phyloP scores from a whole-genome alignment of 768 basidiomycete genomes.

The Hericium coralloides region DNA sequence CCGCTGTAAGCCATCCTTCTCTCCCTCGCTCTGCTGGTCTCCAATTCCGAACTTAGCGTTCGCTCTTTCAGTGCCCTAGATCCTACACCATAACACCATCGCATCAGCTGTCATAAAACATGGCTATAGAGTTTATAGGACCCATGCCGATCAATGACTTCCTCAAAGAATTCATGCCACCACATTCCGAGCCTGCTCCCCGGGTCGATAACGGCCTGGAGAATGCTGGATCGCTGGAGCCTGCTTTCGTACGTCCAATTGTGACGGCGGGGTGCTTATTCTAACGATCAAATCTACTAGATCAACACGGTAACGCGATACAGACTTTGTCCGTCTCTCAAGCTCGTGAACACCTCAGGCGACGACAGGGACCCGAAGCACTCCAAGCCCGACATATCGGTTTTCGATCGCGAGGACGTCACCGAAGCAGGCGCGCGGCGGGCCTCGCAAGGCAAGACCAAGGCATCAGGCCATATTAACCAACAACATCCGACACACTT shows the following conservation, averaged over 20 bases:
- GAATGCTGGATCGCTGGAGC: not conserved
- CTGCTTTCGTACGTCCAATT: not conserved
- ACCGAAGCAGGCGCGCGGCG: not conserved
- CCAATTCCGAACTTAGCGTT: no score
- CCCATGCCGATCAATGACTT: not conserved
- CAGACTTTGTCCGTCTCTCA: not conserved
- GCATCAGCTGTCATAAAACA: constrained; percentile 19
- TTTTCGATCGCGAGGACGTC: not conserved
- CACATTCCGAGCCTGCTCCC: not conserved
- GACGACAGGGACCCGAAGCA: not conserved
- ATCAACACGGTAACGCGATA: not conserved
- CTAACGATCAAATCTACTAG: no score
- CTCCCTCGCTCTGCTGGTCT: no score
- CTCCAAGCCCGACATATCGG: not conserved
- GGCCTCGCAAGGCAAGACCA: not conserved
- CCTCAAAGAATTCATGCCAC: not conserved
- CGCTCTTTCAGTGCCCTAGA: no score
- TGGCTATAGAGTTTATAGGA: constrained; percentile 33
- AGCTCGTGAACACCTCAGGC: not conserved
- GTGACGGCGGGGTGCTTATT: no score
- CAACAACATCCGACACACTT: not conserved
- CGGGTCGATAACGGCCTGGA: not conserved
- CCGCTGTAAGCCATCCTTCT: no score
- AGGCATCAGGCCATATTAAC: not conserved
- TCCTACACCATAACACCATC: not conserved